Conservation (phyloP, 495 filamentous ascomycete genomes). For the Penicillium roqueforti region DNA sequence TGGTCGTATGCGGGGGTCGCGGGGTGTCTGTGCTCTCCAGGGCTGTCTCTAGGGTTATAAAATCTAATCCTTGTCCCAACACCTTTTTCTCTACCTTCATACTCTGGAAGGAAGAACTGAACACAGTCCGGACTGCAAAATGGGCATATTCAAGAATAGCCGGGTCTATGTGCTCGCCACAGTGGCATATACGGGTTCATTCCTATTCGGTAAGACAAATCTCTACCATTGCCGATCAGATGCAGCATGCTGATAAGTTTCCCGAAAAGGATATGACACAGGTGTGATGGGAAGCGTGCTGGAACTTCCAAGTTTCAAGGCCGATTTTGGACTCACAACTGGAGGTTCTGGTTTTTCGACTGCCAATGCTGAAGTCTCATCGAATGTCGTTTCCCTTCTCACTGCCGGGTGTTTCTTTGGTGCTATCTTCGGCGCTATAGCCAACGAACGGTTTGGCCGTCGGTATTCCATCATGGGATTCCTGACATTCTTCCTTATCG, state of each 20-base stretch:
- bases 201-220: not conserved
- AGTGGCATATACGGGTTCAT: not conserved
- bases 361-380: not conserved
- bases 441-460: not conserved
- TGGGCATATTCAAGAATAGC: not conserved
- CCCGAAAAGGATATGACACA: not conserved
- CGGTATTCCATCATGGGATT: not conserved
- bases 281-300: not conserved
- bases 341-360: not conserved
- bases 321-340: not conserved
- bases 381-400: not conserved
- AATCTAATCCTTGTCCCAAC: no score
- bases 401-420: not conserved
- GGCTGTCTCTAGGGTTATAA: no score
- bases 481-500: not conserved
- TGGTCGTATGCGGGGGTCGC: not conserved
- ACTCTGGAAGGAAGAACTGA: not conserved
- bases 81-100: not conserved
- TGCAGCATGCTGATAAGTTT: not conserved
- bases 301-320: not conserved
- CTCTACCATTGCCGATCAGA: not conserved
- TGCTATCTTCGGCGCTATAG: not conserved
- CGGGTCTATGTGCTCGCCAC: not conserved
- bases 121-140: not conserved
- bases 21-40: not conserved